A percentile compares a stretch with the other conserved stretches of the same genome.
These are phyloP conservation scores for Claviceps fusiformis DNA, from an alignment of 2,329 filamentous ascomycete species.

Conservation along the genomic window DNA sequence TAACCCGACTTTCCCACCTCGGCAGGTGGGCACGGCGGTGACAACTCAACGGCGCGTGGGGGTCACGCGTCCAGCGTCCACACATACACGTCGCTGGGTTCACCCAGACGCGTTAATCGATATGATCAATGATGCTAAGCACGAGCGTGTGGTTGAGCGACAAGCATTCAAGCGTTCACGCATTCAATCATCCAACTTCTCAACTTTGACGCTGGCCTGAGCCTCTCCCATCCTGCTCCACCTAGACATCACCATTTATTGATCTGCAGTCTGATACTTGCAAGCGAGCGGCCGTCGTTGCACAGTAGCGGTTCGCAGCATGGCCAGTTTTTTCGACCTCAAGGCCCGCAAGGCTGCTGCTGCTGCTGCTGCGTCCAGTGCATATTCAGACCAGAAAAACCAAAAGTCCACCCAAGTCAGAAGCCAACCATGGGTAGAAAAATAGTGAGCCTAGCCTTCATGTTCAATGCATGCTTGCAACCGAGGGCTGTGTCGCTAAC, in stretches of 20 bases:
- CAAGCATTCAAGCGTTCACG: too few relatives aligned
- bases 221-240: neutral
- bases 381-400: constrained; percentile 48
- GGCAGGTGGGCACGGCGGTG: neutral
- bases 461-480: neutral
- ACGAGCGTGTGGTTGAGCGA: neutral
- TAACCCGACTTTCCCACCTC: too few relatives aligned
- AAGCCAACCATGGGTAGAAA: constrained; percentile 92
- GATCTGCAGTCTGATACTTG: neutral
- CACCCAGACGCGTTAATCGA: neutral
- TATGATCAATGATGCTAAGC: neutral
- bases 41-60: neutral
- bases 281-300: neutral
- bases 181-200: too few relatives aligned
- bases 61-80: neutral
- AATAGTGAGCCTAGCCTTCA: constrained; percentile 59
- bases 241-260: neutral
- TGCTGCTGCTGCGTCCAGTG: constrained; percentile 54
- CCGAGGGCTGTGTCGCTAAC: neutral
- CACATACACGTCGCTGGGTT: neutral
- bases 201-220: neutral
- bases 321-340: constrained; percentile 92
- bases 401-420: constrained; percentile 46
- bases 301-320: constrained; percentile 20
- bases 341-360: constrained; percentile 78